Evolutionary conservation across 1,139 yeast genomes (phyloP), one percentile per base, ranked within the genome.

Genomic region (Martiniozyma asiatica): DNA sequence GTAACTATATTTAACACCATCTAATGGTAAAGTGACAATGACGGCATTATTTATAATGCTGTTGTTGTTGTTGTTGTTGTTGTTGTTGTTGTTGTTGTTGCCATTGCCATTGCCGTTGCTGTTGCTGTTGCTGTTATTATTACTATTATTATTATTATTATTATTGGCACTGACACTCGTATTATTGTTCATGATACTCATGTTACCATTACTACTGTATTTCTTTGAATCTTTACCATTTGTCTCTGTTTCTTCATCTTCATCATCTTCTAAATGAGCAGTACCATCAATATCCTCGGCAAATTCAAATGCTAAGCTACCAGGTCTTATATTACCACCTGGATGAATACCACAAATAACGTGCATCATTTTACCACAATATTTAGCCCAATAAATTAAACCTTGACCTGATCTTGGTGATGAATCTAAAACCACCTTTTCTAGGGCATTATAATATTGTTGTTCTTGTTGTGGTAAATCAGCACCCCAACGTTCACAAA

Each of bases 401-500:
- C 59, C 55, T 29, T 63, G 67, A 21, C 61, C 56, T 29, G 56
- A 55, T 38, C 58, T 54, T 6, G 67, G 63, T 35, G 65, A 70
- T 19, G 70, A 58, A 26, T 55, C 58, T 24, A 55, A 47, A 5
- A 67, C 63, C n/a, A 64, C 47, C 23, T 57, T 55, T 35, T 63
- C 67, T 32, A 72, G 47, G 12, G 53, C 48, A 15, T 58, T 56
- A 40, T 65, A 63, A 38, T 60, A 59, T 16, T 41, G 48, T 30
- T 59, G 63, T 37, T 68, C 72, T 26, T 55, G 50, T 26, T 64
- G 68, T 8, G 80, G 76, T n/a, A 74, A 55, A 40, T 73, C 80
- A 2, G 77, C 80, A 20, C 84, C 84, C 84, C 84, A 76, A 40
- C 85, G 58, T 42, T 74, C 78, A 51, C 81, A 71, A 16, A 75